These are phyloP conservation scores for Mycosphaerella sp. DNA, from an alignment of 2,329 filamentous ascomycete species.

Conservation along the genomic window DNA sequence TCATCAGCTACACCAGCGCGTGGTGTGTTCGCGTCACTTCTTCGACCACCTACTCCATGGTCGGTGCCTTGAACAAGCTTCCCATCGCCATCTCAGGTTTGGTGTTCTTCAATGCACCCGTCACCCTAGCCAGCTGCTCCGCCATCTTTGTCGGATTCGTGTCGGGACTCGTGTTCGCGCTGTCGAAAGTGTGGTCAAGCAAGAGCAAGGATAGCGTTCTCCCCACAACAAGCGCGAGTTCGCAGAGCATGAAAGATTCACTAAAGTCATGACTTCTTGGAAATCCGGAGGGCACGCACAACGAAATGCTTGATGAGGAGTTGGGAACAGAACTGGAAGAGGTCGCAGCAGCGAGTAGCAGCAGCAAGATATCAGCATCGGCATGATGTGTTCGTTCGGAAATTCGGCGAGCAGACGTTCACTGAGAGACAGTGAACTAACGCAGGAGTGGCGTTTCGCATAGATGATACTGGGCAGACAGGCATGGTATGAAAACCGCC, in stretches of 20 bases:
- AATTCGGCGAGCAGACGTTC: neutral
- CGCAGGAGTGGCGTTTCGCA: neutral
- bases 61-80: slow-evolving; percentile 95
- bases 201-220: slow-evolving; percentile 58
- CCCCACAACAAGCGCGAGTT: slow-evolving; percentile 64
- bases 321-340: neutral
- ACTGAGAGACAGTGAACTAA: neutral
- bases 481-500: neutral
- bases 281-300: neutral
- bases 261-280: slow-evolving; percentile 54
- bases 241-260: slow-evolving; percentile 81
- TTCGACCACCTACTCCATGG: slow-evolving; percentile 98
- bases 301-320: neutral
- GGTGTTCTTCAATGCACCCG: slow-evolving; percentile 89
- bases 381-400: neutral
- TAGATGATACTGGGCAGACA: neutral
- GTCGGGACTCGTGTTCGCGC: slow-evolving; percentile 83
- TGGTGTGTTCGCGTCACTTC: slow-evolving; percentile 98
- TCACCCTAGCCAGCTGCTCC: slow-evolving; percentile 84
- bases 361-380: neutral
- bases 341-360: neutral
- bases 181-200: slow-evolving; percentile 77
- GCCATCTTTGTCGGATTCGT: slow-evolving; percentile 89
- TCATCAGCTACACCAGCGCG: slow-evolving; percentile 99
- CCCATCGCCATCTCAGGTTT: slow-evolving; percentile 89